Evolutionary conservation across 2,329 filamentous ascomycete genomes (phyloP).

Genomic region (Fonsecaea erecta): DNA sequence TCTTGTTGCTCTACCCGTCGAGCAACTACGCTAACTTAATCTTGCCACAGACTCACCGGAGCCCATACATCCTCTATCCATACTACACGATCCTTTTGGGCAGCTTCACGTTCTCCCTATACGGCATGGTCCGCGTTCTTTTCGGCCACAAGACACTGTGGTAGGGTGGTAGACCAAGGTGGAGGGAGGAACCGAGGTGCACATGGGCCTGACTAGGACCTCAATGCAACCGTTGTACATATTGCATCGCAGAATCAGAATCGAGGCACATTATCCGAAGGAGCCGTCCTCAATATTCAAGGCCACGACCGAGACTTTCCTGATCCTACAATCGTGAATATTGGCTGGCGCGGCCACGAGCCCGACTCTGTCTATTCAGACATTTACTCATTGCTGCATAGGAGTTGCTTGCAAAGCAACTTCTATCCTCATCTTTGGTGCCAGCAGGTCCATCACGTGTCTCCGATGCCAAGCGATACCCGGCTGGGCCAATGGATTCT

Average conservation of each 20-base stretch:
- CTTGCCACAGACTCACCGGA: constrained; percentile 55
- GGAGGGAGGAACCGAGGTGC: not conserved
- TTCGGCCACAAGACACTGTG: constrained; percentile 69
- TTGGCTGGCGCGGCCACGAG: not conserved
- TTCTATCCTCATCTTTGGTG: not conserved
- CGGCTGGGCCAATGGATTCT: not conserved
- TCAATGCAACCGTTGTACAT: constrained; percentile 28
- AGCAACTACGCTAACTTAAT: not conserved
- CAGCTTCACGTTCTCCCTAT: constrained; percentile 42
- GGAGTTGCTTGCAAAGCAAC: not conserved
- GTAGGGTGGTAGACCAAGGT: constrained; percentile 21
- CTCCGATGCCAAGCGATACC: constrained; percentile 1
- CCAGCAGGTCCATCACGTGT: not conserved
- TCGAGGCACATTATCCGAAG: constrained; percentile 3
- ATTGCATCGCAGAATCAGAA: constrained; percentile 10
- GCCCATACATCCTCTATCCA: constrained; percentile 63
- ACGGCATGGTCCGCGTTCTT: constrained; percentile 52
- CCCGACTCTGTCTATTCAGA: not conserved
- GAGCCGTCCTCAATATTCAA: not conserved
- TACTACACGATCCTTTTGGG: constrained; percentile 55
- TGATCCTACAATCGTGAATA: not conserved
- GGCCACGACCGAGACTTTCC: not conserved
- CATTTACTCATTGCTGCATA: not conserved
- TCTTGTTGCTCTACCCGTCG: not conserved
- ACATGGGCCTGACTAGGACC: not conserved